These are phyloP conservation scores for Tillandsia leiboldiana DNA, from an alignment of 176 grass and related monocot species.

Conservation along the genomic window DNA sequence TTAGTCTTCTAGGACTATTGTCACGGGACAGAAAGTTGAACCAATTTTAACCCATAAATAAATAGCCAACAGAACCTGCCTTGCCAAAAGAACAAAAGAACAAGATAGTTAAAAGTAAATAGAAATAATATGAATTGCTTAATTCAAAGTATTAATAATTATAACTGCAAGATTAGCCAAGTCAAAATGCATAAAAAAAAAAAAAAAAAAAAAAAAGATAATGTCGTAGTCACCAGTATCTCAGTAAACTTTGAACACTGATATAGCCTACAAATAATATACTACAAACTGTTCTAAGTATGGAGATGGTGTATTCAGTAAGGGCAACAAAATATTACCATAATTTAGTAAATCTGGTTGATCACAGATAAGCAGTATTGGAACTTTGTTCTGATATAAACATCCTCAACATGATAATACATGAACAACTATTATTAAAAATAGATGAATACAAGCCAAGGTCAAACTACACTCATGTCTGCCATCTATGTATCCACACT, in stretches of 20 bases:
- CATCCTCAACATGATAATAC: background rate
- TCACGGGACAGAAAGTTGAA: too few relatives aligned
- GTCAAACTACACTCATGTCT: background rate
- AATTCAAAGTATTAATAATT: background rate
- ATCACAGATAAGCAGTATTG: background rate
- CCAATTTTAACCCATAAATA: too few relatives aligned
- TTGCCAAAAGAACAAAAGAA: background rate
- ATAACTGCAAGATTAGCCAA: background rate
- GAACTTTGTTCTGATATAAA: background rate
- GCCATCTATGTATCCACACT: background rate
- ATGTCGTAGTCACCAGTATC: background rate
- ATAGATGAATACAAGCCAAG: background rate
- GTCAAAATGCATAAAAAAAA: background rate
- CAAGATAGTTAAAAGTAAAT: conserved; percentile 10
- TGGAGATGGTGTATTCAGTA: too few relatives aligned
- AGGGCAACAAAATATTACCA: background rate
- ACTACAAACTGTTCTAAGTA: too few relatives aligned
- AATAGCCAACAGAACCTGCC: conserved; percentile 59
- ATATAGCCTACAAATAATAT: too few relatives aligned
- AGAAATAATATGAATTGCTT: background rate
- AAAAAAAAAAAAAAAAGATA: background rate
- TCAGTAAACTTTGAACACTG: background rate
- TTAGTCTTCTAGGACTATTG: too few relatives aligned
- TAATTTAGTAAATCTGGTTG: background rate
- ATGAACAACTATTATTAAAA: background rate